A percentile compares a stretch with the other conserved stretches of the same genome.
These are phyloP conservation scores for Spathaspora passalidarum DNA, from an alignment of 805 yeast species.

Conservation along the genomic window DNA sequence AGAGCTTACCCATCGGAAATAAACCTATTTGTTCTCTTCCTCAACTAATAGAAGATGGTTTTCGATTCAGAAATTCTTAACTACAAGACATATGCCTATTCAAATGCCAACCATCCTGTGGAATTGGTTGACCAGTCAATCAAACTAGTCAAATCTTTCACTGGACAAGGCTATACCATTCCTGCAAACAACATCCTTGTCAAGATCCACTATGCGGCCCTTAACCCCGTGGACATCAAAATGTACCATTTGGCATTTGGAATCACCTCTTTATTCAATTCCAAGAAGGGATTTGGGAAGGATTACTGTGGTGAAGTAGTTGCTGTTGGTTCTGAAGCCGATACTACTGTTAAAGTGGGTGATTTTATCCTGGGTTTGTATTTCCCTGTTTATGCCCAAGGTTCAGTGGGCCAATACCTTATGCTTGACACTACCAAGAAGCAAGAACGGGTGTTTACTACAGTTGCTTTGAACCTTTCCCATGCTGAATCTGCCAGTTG, in stretches of 20 bases:
- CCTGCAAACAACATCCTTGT: constrained; percentile 20
- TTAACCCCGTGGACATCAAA: constrained; percentile 32
- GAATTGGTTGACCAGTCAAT: constrained; percentile 9
- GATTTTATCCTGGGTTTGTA: constrained; percentile 29
- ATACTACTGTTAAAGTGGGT: constrained; percentile 21
- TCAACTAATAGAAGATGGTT: no score
- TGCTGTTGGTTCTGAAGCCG: constrained; percentile 26
- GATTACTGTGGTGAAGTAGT: constrained; percentile 34
- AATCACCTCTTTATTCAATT: constrained; percentile 3
- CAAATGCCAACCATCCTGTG: constrained; percentile 13
- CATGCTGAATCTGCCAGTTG: constrained; percentile 61
- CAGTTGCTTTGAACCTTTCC: constrained; percentile 45
- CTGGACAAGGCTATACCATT: constrained; percentile 13
- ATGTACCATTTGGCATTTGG: constrained; percentile 15
- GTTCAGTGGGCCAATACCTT: constrained; percentile 48
- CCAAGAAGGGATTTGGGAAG: constrained; percentile 23
- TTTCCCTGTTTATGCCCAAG: constrained; percentile 21
- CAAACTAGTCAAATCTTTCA: constrained; percentile 9
- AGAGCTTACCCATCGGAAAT: no score
- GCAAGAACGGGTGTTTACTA: constrained; percentile 4
- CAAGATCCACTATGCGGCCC: constrained; percentile 29
- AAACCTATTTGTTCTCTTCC: no score
- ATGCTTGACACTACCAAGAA: constrained; percentile 33
- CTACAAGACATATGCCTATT: constrained; percentile 16
- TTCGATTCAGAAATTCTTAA: constrained; percentile 11